Evolutionary conservation across 1,284 basidiomycete species (phyloP).

Genomic region (Rhodotorula sp.): DNA sequence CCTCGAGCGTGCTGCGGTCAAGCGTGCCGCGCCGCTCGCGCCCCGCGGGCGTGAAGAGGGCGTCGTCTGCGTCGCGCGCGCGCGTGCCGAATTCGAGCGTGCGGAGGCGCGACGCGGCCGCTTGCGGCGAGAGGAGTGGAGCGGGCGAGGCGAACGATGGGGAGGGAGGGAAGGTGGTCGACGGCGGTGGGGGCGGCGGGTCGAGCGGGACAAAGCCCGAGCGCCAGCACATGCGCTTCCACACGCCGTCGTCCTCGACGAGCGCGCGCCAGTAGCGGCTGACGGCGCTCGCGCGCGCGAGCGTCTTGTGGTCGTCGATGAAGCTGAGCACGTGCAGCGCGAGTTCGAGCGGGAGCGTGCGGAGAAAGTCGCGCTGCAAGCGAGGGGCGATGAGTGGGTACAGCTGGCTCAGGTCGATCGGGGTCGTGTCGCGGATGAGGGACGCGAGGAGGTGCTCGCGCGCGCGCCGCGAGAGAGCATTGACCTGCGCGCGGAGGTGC

Average conservation of each 20-base stretch:
- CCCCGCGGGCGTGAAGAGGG: slow-evolving; percentile 28
- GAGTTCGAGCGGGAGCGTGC: slow-evolving; percentile 79
- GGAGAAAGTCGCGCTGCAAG: slow-evolving; percentile 83
- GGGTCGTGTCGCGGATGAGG: slow-evolving; percentile 65
- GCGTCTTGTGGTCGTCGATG: slow-evolving; percentile 75
- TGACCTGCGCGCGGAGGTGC: slow-evolving; percentile 22
- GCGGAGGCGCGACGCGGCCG: slow-evolving; percentile 15
- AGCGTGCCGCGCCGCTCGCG: slow-evolving; percentile 31
- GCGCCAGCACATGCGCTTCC: slow-evolving; percentile 74
- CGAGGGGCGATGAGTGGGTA: slow-evolving; percentile 72
- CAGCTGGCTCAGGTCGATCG: slow-evolving; percentile 76
- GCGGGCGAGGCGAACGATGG: neutral
- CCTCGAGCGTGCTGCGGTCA: slow-evolving; percentile 14
- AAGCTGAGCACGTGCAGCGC: slow-evolving; percentile 77
- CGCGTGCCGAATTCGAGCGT: slow-evolving; percentile 27
- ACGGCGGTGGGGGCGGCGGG: slow-evolving; percentile 10
- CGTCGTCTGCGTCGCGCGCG: slow-evolving; percentile 15
- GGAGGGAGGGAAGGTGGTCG: neutral
- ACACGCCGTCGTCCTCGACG: slow-evolving; percentile 77
- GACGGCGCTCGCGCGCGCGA: slow-evolving; percentile 72
- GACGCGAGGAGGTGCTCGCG: slow-evolving; percentile 49
- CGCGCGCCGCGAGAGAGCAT: neutral
- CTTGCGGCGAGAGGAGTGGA: neutral
- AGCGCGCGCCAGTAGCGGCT: slow-evolving; percentile 75
- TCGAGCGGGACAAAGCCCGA: slow-evolving; percentile 57